phyloP scores from a whole-genome alignment of 2,329 filamentous ascomycete genomes.

The Curvularia hawaiiensis region DNA sequence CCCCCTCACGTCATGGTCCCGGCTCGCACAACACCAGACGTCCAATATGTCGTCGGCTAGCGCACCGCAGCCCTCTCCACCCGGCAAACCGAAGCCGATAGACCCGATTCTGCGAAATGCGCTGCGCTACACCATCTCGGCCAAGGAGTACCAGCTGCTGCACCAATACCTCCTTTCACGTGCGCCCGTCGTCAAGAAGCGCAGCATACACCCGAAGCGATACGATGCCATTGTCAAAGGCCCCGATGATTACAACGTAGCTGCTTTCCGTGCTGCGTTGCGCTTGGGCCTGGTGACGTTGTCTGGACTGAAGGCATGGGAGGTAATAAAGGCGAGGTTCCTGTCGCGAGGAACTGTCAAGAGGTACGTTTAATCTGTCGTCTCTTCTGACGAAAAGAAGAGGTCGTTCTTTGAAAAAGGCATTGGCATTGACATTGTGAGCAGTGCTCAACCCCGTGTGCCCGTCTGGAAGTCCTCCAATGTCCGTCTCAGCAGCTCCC shows the following conservation, averaged over 20 bases:
- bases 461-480: conserved; percentile 64
- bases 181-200: conserved; percentile 64
- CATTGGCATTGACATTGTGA: neutral
- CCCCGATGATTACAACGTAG: conserved; percentile 55
- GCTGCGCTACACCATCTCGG: conserved; percentile 81
- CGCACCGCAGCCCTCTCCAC: conserved; percentile 34
- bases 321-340: conserved; percentile 48
- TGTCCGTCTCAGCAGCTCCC: conserved; percentile 77
- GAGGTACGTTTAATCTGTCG: conserved; percentile 18
- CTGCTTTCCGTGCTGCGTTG: conserved; percentile 53
- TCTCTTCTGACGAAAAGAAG: neutral
- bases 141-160: conserved; percentile 82
- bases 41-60: conserved; percentile 42
- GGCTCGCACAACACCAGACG: conserved; percentile 15
- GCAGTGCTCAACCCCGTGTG: conserved; percentile 44
- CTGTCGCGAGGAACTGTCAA: conserved; percentile 39
- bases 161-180: conserved; percentile 83
- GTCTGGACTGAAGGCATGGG: conserved; percentile 54
- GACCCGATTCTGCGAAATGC: conserved; percentile 84
- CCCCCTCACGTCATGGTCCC: conserved; percentile 26
- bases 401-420: neutral
- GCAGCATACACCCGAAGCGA: conserved; percentile 55
- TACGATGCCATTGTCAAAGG: conserved; percentile 59
- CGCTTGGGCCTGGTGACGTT: conserved; percentile 52
- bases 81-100: conserved; percentile 40